Percentiles rank a stretch among this genome's conserved stretches.
phyloP scores from a whole-genome alignment of 1,284 basidiomycete species.

The Ustilago sp. region DNA sequence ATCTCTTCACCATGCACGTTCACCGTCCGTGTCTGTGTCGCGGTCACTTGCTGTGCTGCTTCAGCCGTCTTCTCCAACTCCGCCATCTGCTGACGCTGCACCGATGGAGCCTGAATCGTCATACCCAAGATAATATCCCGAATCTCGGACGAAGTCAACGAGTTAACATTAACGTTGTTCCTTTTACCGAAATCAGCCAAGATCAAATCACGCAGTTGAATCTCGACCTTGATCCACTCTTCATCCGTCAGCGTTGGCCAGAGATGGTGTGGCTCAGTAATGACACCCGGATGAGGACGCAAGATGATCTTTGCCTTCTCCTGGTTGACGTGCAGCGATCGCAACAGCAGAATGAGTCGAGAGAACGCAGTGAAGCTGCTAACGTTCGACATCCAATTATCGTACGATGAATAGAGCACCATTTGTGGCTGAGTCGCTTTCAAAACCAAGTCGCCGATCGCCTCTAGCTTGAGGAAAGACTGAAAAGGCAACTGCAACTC shows the following conservation, averaged over 20 bases:
- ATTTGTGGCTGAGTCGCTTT: constrained; percentile 98
- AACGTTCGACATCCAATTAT: constrained; percentile 99
- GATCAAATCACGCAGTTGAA: constrained; percentile 78
- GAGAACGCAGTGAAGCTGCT: constrained; percentile 99
- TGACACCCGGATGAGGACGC: constrained; percentile 74
- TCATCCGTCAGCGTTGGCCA: constrained; percentile 96
- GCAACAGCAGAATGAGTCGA: constrained; percentile 91
- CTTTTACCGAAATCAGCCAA: constrained; percentile 94
- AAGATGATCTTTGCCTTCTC: constrained; percentile 88
- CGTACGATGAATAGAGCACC: constrained; percentile 97
- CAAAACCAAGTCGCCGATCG: constrained; percentile 97
- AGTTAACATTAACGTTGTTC: constrained; percentile 98
- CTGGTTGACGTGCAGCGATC: constrained; percentile 98
- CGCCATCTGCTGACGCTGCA: constrained; percentile 98
- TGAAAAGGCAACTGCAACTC: constrained; percentile 99
- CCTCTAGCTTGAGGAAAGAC: constrained; percentile 99
- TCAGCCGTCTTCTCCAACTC: constrained; percentile 94
- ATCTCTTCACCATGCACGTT: constrained; percentile 98
- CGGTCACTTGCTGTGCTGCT: constrained; percentile 93
- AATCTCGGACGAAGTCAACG: constrained; percentile 93
- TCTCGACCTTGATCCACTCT: constrained; percentile 99
- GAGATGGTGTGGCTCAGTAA: constrained; percentile 96
- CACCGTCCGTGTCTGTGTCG: constrained; percentile 95
- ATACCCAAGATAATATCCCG: constrained; percentile 73
- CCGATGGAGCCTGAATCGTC: constrained; percentile 86